Evolutionary conservation across 2,329 filamentous ascomycete species (phyloP).

Genomic region (Penicillium digitatum): DNA sequence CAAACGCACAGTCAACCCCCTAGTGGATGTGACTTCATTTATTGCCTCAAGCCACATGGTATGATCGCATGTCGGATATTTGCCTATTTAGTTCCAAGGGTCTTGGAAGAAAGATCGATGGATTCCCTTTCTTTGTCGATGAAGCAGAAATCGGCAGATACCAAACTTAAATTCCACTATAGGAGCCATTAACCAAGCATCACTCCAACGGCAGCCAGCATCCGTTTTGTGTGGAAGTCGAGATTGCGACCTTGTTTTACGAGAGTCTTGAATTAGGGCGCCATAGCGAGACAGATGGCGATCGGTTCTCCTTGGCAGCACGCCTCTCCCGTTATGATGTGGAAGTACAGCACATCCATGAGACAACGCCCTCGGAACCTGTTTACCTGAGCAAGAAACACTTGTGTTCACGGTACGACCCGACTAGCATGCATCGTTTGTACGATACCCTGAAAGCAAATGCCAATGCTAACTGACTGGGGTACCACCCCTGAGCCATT

Average conservation of each 20-base stretch:
- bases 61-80: slow-evolving; percentile 15
- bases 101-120: neutral
- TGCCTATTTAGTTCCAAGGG: slow-evolving; percentile 9
- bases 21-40: slow-evolving; percentile 19
- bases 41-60: slow-evolving; percentile 23
- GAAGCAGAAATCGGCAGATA: neutral
- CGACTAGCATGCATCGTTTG: neutral
- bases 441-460: neutral
- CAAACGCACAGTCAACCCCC: neutral
- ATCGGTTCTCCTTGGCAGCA: slow-evolving; percentile 1
- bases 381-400: neutral
- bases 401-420: neutral
- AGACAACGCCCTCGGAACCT: neutral
- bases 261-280: neutral
- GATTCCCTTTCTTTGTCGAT: neutral
- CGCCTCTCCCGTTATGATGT: slow-evolving; percentile 2
- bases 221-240: neutral
- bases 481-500: neutral
- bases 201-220: neutral
- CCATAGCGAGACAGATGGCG: neutral
- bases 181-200: neutral
- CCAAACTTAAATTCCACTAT: neutral
- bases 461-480: neutral
- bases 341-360: neutral
- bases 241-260: neutral